These are phyloP conservation scores for Diplodia sapinea DNA, from an alignment of 2,329 filamentous ascomycete genomes.

Conservation along the genomic window DNA sequence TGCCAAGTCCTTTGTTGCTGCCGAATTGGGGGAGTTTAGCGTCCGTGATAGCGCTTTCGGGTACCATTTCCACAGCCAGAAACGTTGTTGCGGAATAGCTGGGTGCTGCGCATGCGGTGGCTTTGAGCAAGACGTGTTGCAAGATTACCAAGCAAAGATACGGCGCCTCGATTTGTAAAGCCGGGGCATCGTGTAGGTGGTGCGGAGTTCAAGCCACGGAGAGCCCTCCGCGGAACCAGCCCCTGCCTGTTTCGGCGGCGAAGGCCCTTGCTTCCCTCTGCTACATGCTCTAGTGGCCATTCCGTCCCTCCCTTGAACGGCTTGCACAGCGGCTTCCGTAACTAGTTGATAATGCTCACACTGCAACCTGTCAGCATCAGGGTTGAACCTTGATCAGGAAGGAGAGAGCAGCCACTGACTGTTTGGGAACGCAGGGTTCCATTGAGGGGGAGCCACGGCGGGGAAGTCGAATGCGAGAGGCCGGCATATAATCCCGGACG, in stretches of 20 bases:
- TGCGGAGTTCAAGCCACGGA: background rate
- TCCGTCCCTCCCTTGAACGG: background rate
- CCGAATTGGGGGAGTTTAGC: constrained; percentile 1
- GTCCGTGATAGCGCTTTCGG: constrained; percentile 5
- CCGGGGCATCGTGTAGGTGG: background rate
- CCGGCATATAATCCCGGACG: too few species aligned
- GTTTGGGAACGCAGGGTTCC: background rate
- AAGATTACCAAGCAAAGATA: background rate
- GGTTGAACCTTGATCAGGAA: background rate
- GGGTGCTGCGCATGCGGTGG: background rate
- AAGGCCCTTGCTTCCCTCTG: background rate
- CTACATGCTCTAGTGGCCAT: background rate
- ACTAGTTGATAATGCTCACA: background rate
- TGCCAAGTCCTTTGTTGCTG: constrained; percentile 30
- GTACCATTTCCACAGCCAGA: background rate
- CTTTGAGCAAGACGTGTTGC: background rate
- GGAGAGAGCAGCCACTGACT: background rate
- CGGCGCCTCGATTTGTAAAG: background rate
- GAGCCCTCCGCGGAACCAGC: background rate
- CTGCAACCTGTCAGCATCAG: background rate
- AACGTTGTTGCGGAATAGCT: background rate
- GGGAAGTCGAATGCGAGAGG: background rate
- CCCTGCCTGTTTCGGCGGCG: background rate
- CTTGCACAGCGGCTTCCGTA: too few species aligned
- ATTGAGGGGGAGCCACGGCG: background rate